Evolutionary conservation across 257 asterid genomes (phyloP).

Genomic region (Solanum appendiculatum): DNA sequence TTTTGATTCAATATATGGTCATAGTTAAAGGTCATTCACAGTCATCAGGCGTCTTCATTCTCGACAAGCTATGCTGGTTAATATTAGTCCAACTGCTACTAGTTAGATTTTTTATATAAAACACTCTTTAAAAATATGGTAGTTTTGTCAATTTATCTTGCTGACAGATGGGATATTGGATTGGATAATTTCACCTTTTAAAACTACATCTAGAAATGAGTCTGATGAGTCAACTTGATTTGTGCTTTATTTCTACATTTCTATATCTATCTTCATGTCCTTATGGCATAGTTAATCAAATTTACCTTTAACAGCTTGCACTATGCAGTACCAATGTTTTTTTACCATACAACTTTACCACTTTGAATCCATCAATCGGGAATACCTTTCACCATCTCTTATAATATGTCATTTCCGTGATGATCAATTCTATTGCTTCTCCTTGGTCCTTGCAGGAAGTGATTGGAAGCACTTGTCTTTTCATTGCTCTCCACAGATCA

Average conservation of each 20-base stretch:
- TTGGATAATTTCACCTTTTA: not conserved
- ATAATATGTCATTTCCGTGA: not conserved
- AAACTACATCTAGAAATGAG: not conserved
- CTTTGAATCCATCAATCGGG: not conserved
- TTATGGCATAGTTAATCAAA: not conserved
- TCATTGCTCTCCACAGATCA: constrained; percentile 84
- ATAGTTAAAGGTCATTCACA: not conserved
- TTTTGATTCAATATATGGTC: not conserved
- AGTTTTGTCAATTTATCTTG: not conserved
- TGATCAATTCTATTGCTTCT: not conserved
- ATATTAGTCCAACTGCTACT: not conserved
- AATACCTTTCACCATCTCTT: not conserved
- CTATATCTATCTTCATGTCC: not conserved
- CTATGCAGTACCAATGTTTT: not conserved
- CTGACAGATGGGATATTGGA: not conserved
- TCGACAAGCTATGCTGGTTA: not conserved
- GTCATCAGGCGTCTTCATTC: not conserved
- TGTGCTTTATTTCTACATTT: not conserved
- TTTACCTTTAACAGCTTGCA: not conserved
- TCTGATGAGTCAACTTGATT: not conserved
- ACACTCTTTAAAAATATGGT: not conserved
- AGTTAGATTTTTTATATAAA: not conserved
- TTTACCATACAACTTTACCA: not conserved
- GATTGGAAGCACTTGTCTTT: constrained; percentile 71
- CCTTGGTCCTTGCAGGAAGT: constrained; percentile 52